Evolutionary conservation across 2,329 filamentous ascomycete species (phyloP), one percentile per base, ranked within the genome.

Genomic region (Arthrobotrys iridis): DNA sequence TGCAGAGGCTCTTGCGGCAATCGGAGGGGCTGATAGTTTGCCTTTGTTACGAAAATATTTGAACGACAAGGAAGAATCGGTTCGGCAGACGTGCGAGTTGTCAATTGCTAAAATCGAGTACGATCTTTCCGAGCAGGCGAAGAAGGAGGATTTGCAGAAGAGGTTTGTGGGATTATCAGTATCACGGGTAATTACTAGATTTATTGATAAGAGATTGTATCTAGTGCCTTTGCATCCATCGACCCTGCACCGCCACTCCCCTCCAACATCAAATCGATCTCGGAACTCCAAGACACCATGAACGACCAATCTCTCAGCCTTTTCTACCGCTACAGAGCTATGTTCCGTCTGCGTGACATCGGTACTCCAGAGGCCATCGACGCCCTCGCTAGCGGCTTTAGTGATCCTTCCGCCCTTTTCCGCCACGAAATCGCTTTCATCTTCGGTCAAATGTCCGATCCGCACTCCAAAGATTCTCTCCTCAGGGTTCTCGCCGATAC

Each of bases 371-470:
- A 94, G 7, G 94, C 95, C 15, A 88, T 99, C 62, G 87, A 90
- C 46, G 92, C 93, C 8, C 87, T 99, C 50, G 93, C 95, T 48
- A 90, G 89, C 81, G 95, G 95, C 13, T 89, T 99, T 79, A 85
- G 86, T 30, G 95, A 99, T 82, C 86, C 89, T 15, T 97, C 93
- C 55, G 93, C 93, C 3, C 88, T 99, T 5, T 98, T 99, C 87
- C 90, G 95, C 78, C 95, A 99, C 84, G 95, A 99, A 82, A 93
- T 99, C 78, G 95, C 95, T 11, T 99, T 99, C 82, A 95, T 99
- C 11, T 99, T 99, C 79, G 95, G 95, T 65, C 95, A 99, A 83
- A 86, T 99, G 60, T 93, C 91, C 65, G 95, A 99, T 81, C 95
- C 95, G 0, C 94, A 94, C n/a, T 97, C 93, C 0, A 97, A 99